Conservation (phyloP, 2,329 filamentous ascomycete species). For the Aspergillus sp. region DNA sequence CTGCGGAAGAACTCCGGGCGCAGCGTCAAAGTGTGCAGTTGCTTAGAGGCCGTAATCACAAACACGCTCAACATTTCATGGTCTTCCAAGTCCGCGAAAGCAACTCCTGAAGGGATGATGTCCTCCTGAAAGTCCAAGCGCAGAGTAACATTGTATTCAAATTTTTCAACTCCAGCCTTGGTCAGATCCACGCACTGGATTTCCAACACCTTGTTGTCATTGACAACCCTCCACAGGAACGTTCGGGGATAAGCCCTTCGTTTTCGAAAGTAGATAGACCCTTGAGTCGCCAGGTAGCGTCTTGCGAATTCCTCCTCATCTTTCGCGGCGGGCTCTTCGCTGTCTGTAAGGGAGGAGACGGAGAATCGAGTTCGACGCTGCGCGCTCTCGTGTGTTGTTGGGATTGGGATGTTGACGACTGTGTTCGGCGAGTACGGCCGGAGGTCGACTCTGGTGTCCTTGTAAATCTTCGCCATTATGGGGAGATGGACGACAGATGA, state of each 20-base stretch:
- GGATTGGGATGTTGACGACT: slow-evolving; percentile 66
- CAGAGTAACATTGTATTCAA: slow-evolving; percentile 69
- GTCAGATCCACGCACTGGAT: slow-evolving; percentile 78
- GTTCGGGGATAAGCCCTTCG: slow-evolving; percentile 71
- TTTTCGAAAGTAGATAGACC: slow-evolving; percentile 79
- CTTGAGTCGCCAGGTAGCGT: slow-evolving; percentile 69
- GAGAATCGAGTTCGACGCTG: slow-evolving; percentile 41
- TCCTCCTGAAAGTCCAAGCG: slow-evolving; percentile 70
- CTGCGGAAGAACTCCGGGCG: slow-evolving; percentile 77
- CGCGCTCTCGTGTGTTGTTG: slow-evolving; percentile 41
- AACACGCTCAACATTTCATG: slow-evolving; percentile 75
- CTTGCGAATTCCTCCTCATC: slow-evolving; percentile 65
- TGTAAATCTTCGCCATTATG: slow-evolving; percentile 69
- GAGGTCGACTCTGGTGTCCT: slow-evolving; percentile 80
- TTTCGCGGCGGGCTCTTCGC: slow-evolving; percentile 45
- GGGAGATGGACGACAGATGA: slow-evolving; percentile 13
- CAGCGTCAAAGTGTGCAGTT: slow-evolving; percentile 79
- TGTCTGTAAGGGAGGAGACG: slow-evolving; percentile 40
- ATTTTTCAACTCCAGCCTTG: slow-evolving; percentile 56
- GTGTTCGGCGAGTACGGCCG: slow-evolving; percentile 67
- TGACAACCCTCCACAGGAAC: slow-evolving; percentile 86
- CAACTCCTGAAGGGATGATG: slow-evolving; percentile 73
- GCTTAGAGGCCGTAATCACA: slow-evolving; percentile 71
- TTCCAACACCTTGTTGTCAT: slow-evolving; percentile 74
- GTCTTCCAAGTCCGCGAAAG: slow-evolving; percentile 73